Evolutionary conservation across 1,284 basidiomycete genomes (phyloP).

Genomic region (Rhodotorula glutinis): DNA sequence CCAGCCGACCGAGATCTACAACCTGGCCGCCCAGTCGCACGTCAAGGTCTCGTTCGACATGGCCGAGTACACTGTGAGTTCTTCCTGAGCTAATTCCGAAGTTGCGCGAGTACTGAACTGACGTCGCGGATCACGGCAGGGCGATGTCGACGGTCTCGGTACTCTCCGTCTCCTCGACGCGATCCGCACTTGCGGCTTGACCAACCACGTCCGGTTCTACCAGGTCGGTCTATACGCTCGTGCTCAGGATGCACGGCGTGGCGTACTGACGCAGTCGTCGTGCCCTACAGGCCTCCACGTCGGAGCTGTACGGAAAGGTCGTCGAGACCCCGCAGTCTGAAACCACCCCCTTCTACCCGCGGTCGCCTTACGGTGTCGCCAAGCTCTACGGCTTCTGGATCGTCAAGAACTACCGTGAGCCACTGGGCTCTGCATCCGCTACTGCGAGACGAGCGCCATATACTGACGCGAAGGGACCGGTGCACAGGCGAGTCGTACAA

Average conservation of each 20-base stretch:
- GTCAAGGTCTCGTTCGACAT: slow-evolving; percentile 97
- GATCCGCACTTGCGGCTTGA: slow-evolving; percentile 82
- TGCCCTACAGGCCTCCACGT: slow-evolving; percentile 72
- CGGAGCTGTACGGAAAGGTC: slow-evolving; percentile 89
- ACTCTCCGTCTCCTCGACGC: slow-evolving; percentile 88
- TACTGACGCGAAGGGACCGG: background rate
- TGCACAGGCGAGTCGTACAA: slow-evolving; percentile 67
- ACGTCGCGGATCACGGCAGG: slow-evolving; percentile 47
- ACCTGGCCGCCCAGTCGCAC: slow-evolving; percentile 91
- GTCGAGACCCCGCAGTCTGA: slow-evolving; percentile 86
- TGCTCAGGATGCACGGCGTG: fast-evolving
- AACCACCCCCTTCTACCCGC: slow-evolving; percentile 88
- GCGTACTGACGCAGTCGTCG: background rate
- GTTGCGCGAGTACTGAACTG: background rate
- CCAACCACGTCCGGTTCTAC: slow-evolving; percentile 82
- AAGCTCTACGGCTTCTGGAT: slow-evolving; percentile 66
- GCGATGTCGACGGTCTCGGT: slow-evolving; percentile 85
- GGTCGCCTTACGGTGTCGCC: slow-evolving; percentile 84
- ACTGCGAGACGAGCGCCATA: background rate
- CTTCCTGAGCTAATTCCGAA: background rate
- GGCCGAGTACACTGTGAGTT: slow-evolving; percentile 76
- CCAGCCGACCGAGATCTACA: slow-evolving; percentile 85
- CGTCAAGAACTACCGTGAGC: slow-evolving; percentile 73
- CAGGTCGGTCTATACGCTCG: slow-evolving; percentile 26
- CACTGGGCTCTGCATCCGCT: too few species aligned